These are phyloP conservation scores for Magnusiomyces paraingens DNA, from an alignment of 1,139 yeast genomes.

Conservation along the genomic window DNA sequence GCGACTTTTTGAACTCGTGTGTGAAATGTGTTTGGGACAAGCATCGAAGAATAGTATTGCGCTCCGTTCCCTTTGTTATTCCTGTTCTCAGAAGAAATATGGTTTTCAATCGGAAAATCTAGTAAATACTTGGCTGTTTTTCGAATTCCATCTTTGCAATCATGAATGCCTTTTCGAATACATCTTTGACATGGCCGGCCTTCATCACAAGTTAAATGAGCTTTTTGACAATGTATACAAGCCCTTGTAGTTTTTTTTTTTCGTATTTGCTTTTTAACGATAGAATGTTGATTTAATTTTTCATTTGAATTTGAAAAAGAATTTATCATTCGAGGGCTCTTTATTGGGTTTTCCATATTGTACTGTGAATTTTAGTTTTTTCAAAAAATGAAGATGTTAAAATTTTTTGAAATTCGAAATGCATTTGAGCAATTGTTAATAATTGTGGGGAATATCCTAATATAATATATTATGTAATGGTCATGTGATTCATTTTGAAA, in stretches of 20 bases:
- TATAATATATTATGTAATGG: not conserved
- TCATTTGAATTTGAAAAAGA: not conserved
- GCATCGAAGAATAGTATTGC: not conserved
- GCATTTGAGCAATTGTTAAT: not conserved
- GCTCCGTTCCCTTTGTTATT: not conserved
- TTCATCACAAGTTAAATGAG: slow-evolving; percentile 85
- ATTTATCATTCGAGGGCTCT: not conserved
- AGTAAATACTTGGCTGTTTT: slow-evolving; percentile 71
- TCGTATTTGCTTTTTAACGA: slow-evolving; percentile 1
- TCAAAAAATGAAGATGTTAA: not conserved
- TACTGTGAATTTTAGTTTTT: not conserved
- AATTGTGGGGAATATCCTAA: slow-evolving; percentile 3
- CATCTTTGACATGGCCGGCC: slow-evolving; percentile 78
- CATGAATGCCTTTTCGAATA: slow-evolving; percentile 51
- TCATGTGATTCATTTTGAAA: not conserved
- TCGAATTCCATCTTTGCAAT: slow-evolving; percentile 84
- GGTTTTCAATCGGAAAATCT: slow-evolving; percentile 14
- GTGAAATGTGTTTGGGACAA: not conserved
- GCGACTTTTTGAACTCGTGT: not conserved
- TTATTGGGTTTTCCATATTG: not conserved
- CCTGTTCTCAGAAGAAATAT: not conserved
- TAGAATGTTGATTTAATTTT: not conserved
- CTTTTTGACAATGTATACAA: slow-evolving; percentile 83
- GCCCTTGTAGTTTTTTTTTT: slow-evolving; percentile 67
- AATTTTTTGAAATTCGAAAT: not conserved